Evolutionary conservation across 2,329 filamentous ascomycete genomes (phyloP).

Genomic region (Penicillium sp.): DNA sequence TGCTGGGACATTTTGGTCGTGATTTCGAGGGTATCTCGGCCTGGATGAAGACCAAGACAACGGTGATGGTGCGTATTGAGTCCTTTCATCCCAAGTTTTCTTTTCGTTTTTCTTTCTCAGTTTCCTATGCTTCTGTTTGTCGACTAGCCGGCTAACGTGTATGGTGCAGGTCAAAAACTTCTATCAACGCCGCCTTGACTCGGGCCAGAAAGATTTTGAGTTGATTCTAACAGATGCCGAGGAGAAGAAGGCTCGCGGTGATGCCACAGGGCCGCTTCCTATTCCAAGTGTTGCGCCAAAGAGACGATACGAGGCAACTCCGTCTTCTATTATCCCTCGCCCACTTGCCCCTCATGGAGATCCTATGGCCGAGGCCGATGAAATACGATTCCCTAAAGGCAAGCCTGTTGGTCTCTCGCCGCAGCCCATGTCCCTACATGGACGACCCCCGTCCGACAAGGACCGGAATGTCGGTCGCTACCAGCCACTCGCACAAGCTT

Average conservation of each 20-base stretch:
- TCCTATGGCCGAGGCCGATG: slow-evolving; percentile 31
- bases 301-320: slow-evolving; percentile 48
- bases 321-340: slow-evolving; percentile 41
- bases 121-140: not conserved
- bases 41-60: slow-evolving; percentile 52
- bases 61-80: slow-evolving; percentile 46
- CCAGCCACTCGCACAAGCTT: slow-evolving; percentile 41
- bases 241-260: slow-evolving; percentile 44
- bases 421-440: slow-evolving; percentile 32
- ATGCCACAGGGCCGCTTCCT: slow-evolving; percentile 45
- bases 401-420: slow-evolving; percentile 33
- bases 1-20: slow-evolving; percentile 48
- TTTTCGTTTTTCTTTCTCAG: not conserved
- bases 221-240: slow-evolving; percentile 44
- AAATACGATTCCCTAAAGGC: slow-evolving; percentile 30
- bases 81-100: not conserved
- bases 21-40: slow-evolving; percentile 50
- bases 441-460: slow-evolving; percentile 34
- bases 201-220: slow-evolving; percentile 46
- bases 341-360: slow-evolving; percentile 45
- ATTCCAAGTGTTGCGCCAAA: slow-evolving; percentile 45
- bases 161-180: slow-evolving; percentile 49
- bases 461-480: slow-evolving; percentile 36
- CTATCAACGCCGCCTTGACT: slow-evolving; percentile 45
- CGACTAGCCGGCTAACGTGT: not conserved